Evolutionary conservation across 495 filamentous ascomycete genomes (phyloP), one percentile per base, ranked within the genome.

Genomic region (Recurvomyces mirabilis): DNA sequence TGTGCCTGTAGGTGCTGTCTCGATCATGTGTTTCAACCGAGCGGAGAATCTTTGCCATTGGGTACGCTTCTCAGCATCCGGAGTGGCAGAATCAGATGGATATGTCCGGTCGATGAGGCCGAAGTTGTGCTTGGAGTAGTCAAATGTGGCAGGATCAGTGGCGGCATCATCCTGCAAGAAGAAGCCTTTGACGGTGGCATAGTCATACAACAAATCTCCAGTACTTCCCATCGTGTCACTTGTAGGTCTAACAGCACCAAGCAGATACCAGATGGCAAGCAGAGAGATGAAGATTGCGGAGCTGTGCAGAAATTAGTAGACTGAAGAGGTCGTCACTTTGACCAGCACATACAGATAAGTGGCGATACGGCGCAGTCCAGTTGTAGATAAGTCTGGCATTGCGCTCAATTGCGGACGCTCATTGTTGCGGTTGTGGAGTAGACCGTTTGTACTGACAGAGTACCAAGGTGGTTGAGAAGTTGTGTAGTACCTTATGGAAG

Each of bases 81-180:
- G 10, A n/a, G 15, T 12, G n/a, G 11, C 56, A 43, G 5, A 55
- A 43, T 78, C 71, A 9, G 64, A 64, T 1, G 63, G 57, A 56
- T 81, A 81, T 4, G 65, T 54, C 37, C 70, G 70, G 49, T 72
- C 63, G 54, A 81, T 70, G 34, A 82, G 66, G 34, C 81, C 81
- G 54, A 82, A 82, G 45, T 82, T 81, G 35, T 21, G 33, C 13
- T 38, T 33, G 23, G 15, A 43, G 58, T 76, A 85, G 56, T 83
- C 77, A 58, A 83, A 86, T 0, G 65, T 72, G 9, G 61, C 60
- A 3, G 75, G 51, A 54, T 81, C 66, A 1, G 81, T 86, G 11
- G 67, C 59, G 1, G 63, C 62, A 40, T 81, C 69, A 60, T 83
- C 78, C 58, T 87, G 82, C 15, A 71, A 57, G 55, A 87, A 85